Percentiles rank a stretch among this genome's conserved stretches.
Evolutionary conservation across 148 eudicot genomes (phyloP).

Genomic region (Spergularia marina): DNA sequence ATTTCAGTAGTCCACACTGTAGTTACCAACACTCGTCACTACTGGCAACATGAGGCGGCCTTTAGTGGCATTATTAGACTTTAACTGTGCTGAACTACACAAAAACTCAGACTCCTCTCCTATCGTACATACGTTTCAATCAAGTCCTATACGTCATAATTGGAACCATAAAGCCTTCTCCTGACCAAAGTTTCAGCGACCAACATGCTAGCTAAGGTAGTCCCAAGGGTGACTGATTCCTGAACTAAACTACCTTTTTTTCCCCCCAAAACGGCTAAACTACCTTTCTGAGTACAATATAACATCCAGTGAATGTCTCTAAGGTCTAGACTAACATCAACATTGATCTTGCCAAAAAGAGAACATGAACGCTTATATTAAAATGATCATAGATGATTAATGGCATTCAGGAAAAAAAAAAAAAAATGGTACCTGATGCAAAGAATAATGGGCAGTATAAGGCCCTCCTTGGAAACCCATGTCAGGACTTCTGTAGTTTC

Average conservation of each 20-base stretch:
- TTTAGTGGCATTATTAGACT: not conserved
- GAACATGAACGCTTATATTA: no score
- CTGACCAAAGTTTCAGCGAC: no score
- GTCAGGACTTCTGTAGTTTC: constrained; percentile 36
- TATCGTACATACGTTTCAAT: no score
- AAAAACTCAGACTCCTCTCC: no score
- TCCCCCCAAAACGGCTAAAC: not conserved
- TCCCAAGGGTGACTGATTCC: not conserved
- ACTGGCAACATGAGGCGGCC: not conserved
- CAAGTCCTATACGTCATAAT: no score
- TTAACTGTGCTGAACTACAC: not conserved
- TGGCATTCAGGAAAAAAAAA: not conserved
- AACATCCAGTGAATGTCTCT: not conserved
- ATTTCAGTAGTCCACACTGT: not conserved
- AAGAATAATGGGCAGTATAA: constrained; percentile 39
- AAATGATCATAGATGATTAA: not conserved
- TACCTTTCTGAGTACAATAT: not conserved
- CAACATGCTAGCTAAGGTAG: not conserved
- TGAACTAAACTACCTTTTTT: not conserved
- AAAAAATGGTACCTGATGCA: constrained; percentile 51
- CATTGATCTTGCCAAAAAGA: not conserved
- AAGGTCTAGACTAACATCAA: not conserved
- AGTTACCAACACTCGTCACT: not conserved
- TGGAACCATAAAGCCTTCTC: no score
- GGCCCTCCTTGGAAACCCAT: constrained; percentile 38